Evolutionary conservation across 1,284 basidiomycete genomes (phyloP), one percentile per base, ranked within the genome.

Genomic region (Meripilus lineatus): DNA sequence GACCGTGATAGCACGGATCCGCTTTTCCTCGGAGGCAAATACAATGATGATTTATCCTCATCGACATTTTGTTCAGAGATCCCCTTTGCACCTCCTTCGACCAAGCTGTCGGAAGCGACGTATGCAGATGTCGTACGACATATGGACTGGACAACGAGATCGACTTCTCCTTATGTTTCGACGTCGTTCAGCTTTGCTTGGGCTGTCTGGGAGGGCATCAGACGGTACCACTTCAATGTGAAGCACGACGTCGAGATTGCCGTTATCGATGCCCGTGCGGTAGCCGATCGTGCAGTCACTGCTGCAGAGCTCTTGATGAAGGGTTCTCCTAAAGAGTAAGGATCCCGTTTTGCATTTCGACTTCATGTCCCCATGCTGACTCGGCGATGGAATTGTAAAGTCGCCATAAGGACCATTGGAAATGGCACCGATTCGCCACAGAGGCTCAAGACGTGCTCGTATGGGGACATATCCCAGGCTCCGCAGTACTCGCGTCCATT

Each of bases 181-280:
- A 74, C 83, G 1, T 85, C 84, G 2, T 87, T 87, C 59, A 87
- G 81, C 62, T 84, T 87, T 54, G 76, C 73, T 25, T 88, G 84
- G 85, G 79, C 84, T 11, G 70, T 88, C 26, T 88, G 84, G 84
- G 85, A 88, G 57, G 85, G 84, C 5, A 71, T 82, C n/a, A 68
- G 81, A 46, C 75, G 84, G 18, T 85, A 84, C 55, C 77, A 80
- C 52, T 62, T 70, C 30, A 77, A 77, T 30, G 65, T 85, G 46
- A 87, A 88, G 61, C 81, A 85, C 50, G 77, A 83, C 44, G 67
- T 88, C 18, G 74, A 88, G 58, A 85, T 88, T 49, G 85, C 84
- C 10, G 67, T 88, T 44, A 87, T 88, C 56, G 84, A 88, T 65
- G 78, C 82, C 1, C 65, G 66, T 45, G 70, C 75, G 40, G 65